Evolutionary conservation across 2,329 filamentous ascomycete species (phyloP).

Genomic region (Cordyceps javanica): DNA sequence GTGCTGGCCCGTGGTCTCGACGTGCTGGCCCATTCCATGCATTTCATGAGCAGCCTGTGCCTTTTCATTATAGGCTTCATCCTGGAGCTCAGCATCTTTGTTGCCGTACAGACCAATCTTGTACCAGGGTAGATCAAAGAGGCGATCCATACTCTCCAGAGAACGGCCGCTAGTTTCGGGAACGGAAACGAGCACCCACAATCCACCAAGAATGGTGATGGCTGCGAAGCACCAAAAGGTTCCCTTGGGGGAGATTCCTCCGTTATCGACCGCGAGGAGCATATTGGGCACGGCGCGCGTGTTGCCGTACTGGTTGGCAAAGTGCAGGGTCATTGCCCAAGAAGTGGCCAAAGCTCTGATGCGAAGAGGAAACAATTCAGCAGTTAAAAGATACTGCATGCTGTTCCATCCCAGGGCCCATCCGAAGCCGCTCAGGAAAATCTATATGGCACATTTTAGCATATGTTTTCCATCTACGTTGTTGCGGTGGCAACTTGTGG

Average conservation of each 20-base stretch:
- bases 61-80: conserved; percentile 40
- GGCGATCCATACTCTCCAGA: conserved; percentile 63
- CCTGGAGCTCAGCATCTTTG: conserved; percentile 42
- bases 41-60: conserved; percentile 29
- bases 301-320: conserved; percentile 73
- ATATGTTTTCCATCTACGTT: not conserved
- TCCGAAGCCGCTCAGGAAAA: conserved; percentile 62
- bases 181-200: conserved; percentile 67
- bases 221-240: conserved; percentile 73
- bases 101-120: conserved; percentile 59
- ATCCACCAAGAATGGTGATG: conserved; percentile 60
- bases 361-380: conserved; percentile 70
- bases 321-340: conserved; percentile 72
- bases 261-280: conserved; percentile 46
- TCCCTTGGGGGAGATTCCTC: conserved; percentile 52
- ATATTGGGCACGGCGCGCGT: conserved; percentile 68
- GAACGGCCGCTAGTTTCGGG: conserved; percentile 64
- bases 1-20: conserved; percentile 24
- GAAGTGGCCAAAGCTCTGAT: conserved; percentile 66
- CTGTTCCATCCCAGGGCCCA: conserved; percentile 70
- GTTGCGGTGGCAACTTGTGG: too few species aligned
- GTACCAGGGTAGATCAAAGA: conserved; percentile 70
- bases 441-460: conserved; percentile 24
- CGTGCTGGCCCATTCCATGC: conserved; percentile 26
- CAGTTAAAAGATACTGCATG: conserved; percentile 73